Base-by-base conservation (phyloP, 495 filamentous ascomycete genomes). In the Neurospora pannonica region DNA sequence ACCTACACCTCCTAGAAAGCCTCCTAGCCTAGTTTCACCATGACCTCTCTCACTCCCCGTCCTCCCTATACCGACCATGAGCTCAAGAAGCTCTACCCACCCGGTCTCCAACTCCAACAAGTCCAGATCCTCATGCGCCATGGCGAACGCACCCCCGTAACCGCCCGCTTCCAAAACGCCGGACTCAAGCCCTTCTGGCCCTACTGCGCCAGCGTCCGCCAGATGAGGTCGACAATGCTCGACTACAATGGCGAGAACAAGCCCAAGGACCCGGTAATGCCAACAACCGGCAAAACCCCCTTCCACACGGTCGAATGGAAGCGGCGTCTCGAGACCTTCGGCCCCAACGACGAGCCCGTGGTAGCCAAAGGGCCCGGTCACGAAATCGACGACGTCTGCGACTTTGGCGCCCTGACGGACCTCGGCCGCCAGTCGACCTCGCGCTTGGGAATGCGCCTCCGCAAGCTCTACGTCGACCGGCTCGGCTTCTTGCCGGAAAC, bases 121-220 rank as follows among this genome's bases (percentile, higher is more conserved):
- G 96, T 99, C 13, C 96, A 99, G 82, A 86, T 99, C 75, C 89
- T 97, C 74, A 90, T 98, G 75, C 92, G 95, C 71, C 94, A 97
- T 87, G 94, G 94, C 78, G 95, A 98, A 84, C 89, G 95, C 38
- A 94, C 90, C 31, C 96, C 95, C 38, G 93, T 98, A 19, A 91
- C 89, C 21, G 87, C 93, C 19, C 90, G 97, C 9, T 97, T 99
- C 81, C 89, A 93, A 80, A 97, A 97, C 86, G 86, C 93, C 78
- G 95, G 95, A n/a, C 86, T 98, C 21, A 81, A 83, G 73, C 83
- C 92, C 77, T 96, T 93, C 81, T 99, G 96, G 96, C 93, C 96
- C 10, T 99, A 98, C 83, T 99, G 96, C 84, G 87, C 86, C 71
- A 88, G 90, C 54, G 94, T 93, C 21, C 86, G 87, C 40, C 90